Percentiles rank a stretch among this genome's conserved stretches.
Conservation (phyloP, 129 eudicot genomes). For the Helianthus tuberosus region DNA sequence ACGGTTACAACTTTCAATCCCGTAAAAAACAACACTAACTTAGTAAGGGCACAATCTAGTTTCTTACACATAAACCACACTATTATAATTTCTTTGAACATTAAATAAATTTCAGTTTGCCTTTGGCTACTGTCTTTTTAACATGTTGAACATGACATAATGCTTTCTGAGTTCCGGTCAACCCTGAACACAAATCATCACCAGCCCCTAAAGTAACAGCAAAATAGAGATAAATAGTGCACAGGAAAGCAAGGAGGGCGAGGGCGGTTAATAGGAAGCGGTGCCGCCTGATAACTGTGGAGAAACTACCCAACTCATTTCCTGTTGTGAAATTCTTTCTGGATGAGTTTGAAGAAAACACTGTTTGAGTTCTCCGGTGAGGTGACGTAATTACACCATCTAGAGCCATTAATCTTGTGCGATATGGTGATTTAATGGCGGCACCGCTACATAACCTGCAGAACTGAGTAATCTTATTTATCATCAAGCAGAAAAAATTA, state of each 20-base stretch:
- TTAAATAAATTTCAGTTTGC: slow-evolving; percentile 58
- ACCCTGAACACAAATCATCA: slow-evolving; percentile 55
- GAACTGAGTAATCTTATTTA: neutral
- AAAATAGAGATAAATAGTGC: slow-evolving; percentile 86
- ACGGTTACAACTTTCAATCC: neutral
- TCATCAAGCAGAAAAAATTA: neutral
- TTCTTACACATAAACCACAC: slow-evolving; percentile 30
- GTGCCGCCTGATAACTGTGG: slow-evolving; percentile 75
- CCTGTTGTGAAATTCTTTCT: slow-evolving; percentile 48
- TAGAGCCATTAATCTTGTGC: slow-evolving; percentile 51
- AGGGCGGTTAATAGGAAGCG: slow-evolving; percentile 86
- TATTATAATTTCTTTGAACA: slow-evolving; percentile 14
- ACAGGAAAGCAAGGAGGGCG: slow-evolving; percentile 66
- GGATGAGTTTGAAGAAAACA: slow-evolving; percentile 55
- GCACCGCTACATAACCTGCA: slow-evolving; percentile 38
- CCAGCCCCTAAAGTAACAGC: slow-evolving; percentile 74
- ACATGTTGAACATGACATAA: slow-evolving; percentile 64
- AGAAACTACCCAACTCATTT: slow-evolving; percentile 67
- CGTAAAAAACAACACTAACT: neutral
- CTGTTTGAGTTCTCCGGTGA: slow-evolving; percentile 67
- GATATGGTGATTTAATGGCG: slow-evolving; percentile 4
- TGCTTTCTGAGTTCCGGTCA: slow-evolving; percentile 68
- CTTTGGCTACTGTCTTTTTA: slow-evolving; percentile 54
- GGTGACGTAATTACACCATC: slow-evolving; percentile 79
- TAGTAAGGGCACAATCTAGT: neutral